Conservation (phyloP, 305 asterid genomes). For the Solanum hybrid region DNA sequence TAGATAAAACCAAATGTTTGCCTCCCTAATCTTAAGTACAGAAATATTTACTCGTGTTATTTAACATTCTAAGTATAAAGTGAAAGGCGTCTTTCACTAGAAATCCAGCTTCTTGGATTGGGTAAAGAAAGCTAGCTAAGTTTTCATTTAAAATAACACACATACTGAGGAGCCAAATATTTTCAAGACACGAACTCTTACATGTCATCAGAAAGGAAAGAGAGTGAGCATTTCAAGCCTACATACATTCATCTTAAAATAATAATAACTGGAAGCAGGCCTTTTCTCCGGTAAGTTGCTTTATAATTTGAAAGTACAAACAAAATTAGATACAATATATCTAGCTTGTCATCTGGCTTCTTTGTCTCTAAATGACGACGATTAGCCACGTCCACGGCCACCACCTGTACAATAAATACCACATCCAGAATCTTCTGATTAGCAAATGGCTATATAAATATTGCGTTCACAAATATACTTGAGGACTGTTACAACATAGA, state of each 20-base stretch:
- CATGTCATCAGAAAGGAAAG: background rate
- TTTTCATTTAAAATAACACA: background rate
- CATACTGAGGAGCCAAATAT: background rate
- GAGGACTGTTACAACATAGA: background rate
- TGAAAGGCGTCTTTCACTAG: background rate
- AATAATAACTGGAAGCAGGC: background rate
- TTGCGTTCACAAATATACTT: background rate
- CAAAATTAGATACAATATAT: background rate
- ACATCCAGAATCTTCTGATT: background rate
- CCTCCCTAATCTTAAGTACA: background rate
- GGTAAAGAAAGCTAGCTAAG: background rate
- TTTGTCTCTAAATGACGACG: background rate
- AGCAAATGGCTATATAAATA: background rate
- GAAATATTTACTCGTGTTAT: background rate
- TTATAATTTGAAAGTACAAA: background rate
- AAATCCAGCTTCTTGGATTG: background rate
- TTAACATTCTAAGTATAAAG: background rate
- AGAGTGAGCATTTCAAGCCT: background rate
- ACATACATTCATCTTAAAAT: background rate
- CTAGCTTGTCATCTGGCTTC: background rate
- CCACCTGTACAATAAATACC: slow-evolving; percentile 26
- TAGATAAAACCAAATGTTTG: background rate
- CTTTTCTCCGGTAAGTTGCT: background rate
- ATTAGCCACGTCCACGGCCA: slow-evolving; percentile 42
- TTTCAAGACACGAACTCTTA: background rate